Percentiles rank a stretch among this genome's conserved stretches.
Conservation (phyloP, 441 rosid genomes). For the Euphorbia schlechtendalii region DNA sequence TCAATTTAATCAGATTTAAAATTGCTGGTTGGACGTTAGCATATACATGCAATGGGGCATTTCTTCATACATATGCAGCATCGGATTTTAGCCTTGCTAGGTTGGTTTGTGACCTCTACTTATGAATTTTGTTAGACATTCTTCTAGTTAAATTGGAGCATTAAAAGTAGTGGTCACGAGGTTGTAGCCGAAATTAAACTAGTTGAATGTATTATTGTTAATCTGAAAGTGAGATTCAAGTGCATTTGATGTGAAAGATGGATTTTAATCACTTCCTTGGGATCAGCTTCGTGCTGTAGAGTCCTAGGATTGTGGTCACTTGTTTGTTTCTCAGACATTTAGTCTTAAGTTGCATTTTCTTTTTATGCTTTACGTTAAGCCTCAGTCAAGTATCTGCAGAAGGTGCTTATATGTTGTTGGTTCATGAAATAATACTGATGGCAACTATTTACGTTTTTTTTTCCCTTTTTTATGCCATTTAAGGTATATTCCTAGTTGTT, state of each 20-base stretch:
- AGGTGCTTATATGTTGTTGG: too few species aligned
- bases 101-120: slow-evolving; percentile 29
- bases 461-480: too few species aligned
- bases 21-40: slow-evolving; percentile 91
- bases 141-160: not conserved
- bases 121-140: not conserved
- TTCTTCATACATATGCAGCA: slow-evolving; percentile 66
- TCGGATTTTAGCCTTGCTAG: slow-evolving; percentile 56
- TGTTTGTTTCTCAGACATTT: too few species aligned
- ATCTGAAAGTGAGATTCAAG: not conserved
- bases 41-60: slow-evolving; percentile 66
- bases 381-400: too few species aligned
- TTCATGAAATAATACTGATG: too few species aligned
- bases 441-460: too few species aligned
- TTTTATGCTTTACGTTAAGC: too few species aligned
- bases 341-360: too few species aligned
- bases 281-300: too few species aligned
- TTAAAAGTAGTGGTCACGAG: not conserved
- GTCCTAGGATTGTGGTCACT: too few species aligned
- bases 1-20: slow-evolving; percentile 39
- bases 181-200: slow-evolving; percentile 1
- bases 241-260: not conserved
- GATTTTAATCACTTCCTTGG: too few species aligned
- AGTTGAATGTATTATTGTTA: not conserved
- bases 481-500: too few species aligned